Base-by-base conservation (phyloP, 2,329 filamentous ascomycete species). In the Aspergillus glaucus region DNA sequence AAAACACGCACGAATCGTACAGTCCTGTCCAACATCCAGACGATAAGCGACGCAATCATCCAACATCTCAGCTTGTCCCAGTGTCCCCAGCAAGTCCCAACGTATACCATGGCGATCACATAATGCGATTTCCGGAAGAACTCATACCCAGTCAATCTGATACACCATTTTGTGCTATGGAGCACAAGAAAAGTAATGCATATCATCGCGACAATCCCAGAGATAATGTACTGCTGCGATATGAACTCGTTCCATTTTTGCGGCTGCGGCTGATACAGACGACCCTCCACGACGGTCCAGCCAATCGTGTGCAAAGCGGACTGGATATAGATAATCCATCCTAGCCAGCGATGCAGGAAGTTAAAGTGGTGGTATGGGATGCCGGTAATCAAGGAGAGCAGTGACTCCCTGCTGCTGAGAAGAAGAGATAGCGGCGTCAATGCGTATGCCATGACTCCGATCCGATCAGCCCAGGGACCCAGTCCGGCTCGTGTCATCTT, bases 361-460 rank as follows among this genome's bases (percentile, higher is more conserved):
- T 86, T 84, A 75, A 90, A 88, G 58, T 79, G 81, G 56, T 89
- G 86, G 59, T 88, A 88, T 0, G 87, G 85, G 0, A 90, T 74
- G 1, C 87, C 86, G 0, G 86, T 90, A 44, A 88, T 65, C 12
- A 86, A 63, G 0, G 82, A 86, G 3, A 90, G 75, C 2, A 89
- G 71, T 0, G 82, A 86, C 62, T 90, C 86, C 37, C 86, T 77
- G 49, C 75, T 83, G n/a, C 79, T 76, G 10, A 90, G 75, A 43
- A 87, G 67, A 26, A 90, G 69, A 0, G 83, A 83, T 0, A 90
- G 73, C 0, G 86, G 86, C 0, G 86, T 88, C 8, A 90, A 75
- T 0, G 85, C 87, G 57, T 86, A 90, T 1, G 87, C 86, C 0
- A 90, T 65, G 2, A 84, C 76, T 6, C 87, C 87, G 3, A 89